Evolutionary conservation across 2,329 filamentous ascomycete species (phyloP).

Genomic region (Blastomyces silverae): DNA sequence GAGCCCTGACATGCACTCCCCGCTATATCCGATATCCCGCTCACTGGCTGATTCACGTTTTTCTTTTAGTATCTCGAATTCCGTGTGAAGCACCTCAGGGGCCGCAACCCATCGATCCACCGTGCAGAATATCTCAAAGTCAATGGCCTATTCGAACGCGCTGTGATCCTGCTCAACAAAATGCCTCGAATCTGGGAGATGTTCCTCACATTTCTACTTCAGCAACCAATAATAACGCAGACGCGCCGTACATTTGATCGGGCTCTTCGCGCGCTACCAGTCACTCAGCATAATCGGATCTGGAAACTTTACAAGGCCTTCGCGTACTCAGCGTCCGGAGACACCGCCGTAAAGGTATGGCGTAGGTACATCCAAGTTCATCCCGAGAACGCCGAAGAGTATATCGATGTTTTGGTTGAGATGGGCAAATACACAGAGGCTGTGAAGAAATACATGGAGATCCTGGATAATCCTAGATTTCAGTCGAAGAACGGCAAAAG

Average conservation of each 20-base stretch:
- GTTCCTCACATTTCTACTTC: slow-evolving; percentile 83
- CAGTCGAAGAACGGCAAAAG: slow-evolving; percentile 90
- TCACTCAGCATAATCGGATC: slow-evolving; percentile 92
- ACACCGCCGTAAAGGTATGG: slow-evolving; percentile 91
- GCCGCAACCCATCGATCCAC: slow-evolving; percentile 74
- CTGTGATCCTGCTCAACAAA: slow-evolving; percentile 90
- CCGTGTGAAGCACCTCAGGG: slow-evolving; percentile 70
- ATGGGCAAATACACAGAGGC: slow-evolving; percentile 84
- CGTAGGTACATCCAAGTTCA: slow-evolving; percentile 94
- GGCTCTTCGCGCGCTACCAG: slow-evolving; percentile 79
- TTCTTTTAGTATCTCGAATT: slow-evolving; percentile 70
- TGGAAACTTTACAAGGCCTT: slow-evolving; percentile 90
- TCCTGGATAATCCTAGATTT: slow-evolving; percentile 85
- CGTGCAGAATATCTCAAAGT: slow-evolving; percentile 82
- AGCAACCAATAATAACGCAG: slow-evolving; percentile 83
- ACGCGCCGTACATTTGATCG: slow-evolving; percentile 87
- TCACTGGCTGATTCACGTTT: slow-evolving; percentile 15
- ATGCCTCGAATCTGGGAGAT: slow-evolving; percentile 99
- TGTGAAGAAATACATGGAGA: slow-evolving; percentile 80
- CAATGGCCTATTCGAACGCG: slow-evolving; percentile 88
- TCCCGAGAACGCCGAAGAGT: slow-evolving; percentile 91
- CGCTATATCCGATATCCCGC: background rate
- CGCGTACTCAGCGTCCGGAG: slow-evolving; percentile 79
- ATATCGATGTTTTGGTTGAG: slow-evolving; percentile 78
- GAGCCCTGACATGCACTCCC: slow-evolving; percentile 23